Conservation (phyloP, 108 stramenopile genomes). For the Aureococcus anophagefferens region DNA sequence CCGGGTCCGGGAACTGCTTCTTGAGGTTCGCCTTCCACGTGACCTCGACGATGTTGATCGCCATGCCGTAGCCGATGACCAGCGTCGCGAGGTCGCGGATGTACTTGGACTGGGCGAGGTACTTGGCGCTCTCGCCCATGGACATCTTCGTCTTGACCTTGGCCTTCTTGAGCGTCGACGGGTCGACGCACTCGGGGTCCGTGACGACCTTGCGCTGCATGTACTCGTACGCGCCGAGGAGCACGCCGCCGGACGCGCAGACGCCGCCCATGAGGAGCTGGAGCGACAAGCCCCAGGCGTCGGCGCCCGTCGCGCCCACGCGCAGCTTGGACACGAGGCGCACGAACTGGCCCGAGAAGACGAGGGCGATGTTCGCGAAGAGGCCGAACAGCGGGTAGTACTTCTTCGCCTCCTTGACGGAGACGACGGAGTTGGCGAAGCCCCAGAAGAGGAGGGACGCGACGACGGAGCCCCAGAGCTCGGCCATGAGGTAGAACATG, state of each 20-base stretch:
- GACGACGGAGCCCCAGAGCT: slow-evolving; percentile 95
- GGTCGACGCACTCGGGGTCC: slow-evolving; percentile 55
- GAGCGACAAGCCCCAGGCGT: slow-evolving; percentile 81
- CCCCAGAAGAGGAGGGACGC: slow-evolving; percentile 93
- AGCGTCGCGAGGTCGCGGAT: slow-evolving; percentile 79
- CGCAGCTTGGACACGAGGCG: slow-evolving; percentile 73
- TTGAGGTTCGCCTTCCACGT: slow-evolving; percentile 98
- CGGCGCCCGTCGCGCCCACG: slow-evolving; percentile 39
- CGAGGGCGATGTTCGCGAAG: slow-evolving; percentile 87
- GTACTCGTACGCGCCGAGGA: slow-evolving; percentile 66
- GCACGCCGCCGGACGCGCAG: slow-evolving; percentile 59
- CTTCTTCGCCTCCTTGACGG: slow-evolving; percentile 87
- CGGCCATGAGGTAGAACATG: slow-evolving; percentile 92
- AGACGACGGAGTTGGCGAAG: slow-evolving; percentile 92
- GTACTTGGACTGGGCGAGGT: slow-evolving; percentile 76
- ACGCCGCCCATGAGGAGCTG: slow-evolving; percentile 89
- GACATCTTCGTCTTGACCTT: slow-evolving; percentile 73
- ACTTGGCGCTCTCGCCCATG: slow-evolving; percentile 76
- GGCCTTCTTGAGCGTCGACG: slow-evolving; percentile 45
- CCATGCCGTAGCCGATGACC: slow-evolving; percentile 94
- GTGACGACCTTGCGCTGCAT: slow-evolving; percentile 81
- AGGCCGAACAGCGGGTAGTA: slow-evolving; percentile 94
- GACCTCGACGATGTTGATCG: slow-evolving; percentile 98
- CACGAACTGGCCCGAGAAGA: slow-evolving; percentile 91
- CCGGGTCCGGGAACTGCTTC: slow-evolving; percentile 88